Conservation (phyloP, 805 yeast species). For the Sugiyamaella lignohabitans region DNA sequence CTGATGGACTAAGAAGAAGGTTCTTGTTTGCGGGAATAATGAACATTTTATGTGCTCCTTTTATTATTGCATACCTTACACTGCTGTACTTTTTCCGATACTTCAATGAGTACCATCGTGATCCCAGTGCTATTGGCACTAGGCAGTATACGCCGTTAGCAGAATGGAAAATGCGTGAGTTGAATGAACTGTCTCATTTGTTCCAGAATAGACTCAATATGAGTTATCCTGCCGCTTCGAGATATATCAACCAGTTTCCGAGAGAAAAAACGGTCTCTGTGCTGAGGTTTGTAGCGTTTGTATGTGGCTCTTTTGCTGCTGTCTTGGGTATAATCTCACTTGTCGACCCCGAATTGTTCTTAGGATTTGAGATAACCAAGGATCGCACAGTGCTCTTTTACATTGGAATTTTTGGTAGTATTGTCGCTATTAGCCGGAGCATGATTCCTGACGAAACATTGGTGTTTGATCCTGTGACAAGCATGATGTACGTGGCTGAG, state of each 20-base stretch:
- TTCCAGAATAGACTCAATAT: slow-evolving; percentile 72
- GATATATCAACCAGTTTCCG: slow-evolving; percentile 88
- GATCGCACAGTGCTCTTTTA: slow-evolving; percentile 81
- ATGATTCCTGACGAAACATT: slow-evolving; percentile 57
- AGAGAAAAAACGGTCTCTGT: slow-evolving; percentile 57
- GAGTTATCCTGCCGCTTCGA: slow-evolving; percentile 72
- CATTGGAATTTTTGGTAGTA: slow-evolving; percentile 79
- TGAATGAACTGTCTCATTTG: slow-evolving; percentile 85
- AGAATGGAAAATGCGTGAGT: slow-evolving; percentile 91
- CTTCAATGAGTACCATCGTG: slow-evolving; percentile 84
- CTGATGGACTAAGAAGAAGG: slow-evolving; percentile 66
- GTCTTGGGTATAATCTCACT: slow-evolving; percentile 70
- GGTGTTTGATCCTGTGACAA: slow-evolving; percentile 90
- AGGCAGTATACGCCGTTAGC: slow-evolving; percentile 92
- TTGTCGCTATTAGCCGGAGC: slow-evolving; percentile 77
- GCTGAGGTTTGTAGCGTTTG: slow-evolving; percentile 57
- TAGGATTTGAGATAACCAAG: slow-evolving; percentile 79
- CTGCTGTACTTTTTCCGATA: slow-evolving; percentile 81
- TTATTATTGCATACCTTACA: slow-evolving; percentile 75
- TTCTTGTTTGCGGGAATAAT: slow-evolving; percentile 83
- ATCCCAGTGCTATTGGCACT: slow-evolving; percentile 75
- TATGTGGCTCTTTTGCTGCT: slow-evolving; percentile 85
- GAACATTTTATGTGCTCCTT: slow-evolving; percentile 77
- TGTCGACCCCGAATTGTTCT: slow-evolving; percentile 83
- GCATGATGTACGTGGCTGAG: slow-evolving; percentile 70